A percentile compares a stretch with the other conserved stretches of the same genome.
Conservation (phyloP, 306 rosid genomes). For the Delonix regia region DNA sequence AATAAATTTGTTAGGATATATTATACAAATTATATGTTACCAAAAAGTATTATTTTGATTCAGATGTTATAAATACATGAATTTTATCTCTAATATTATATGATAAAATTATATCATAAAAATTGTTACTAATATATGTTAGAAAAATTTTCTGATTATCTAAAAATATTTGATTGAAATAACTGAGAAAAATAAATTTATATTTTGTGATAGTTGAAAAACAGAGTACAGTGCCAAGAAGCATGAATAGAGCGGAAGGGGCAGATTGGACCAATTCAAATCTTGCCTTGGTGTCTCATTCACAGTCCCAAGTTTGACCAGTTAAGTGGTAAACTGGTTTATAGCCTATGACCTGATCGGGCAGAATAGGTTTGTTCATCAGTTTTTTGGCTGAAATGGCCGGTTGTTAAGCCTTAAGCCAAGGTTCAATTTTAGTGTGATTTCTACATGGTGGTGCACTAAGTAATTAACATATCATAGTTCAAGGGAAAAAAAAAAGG, state of each 20-base stretch:
- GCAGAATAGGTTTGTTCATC: not conserved
- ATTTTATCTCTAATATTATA: not conserved
- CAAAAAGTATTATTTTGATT: too few species aligned
- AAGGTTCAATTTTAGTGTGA: not conserved
- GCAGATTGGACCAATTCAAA: not conserved
- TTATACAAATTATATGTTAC: not conserved
- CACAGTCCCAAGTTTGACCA: not conserved
- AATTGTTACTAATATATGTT: not conserved
- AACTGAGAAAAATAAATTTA: not conserved
- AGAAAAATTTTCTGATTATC: not conserved
- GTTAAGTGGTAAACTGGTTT: not conserved
- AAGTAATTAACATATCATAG: not conserved
- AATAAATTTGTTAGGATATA: not conserved
- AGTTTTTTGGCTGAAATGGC: not conserved
- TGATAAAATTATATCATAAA: not conserved
- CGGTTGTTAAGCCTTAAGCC: too few species aligned
- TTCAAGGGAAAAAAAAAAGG: not conserved
- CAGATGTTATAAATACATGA: not conserved
- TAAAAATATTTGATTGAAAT: not conserved
- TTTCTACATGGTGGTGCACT: constrained; percentile 7
- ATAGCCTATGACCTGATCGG: not conserved
- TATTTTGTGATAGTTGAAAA: not conserved
- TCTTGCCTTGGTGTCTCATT: too few species aligned
- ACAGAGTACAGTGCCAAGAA: not conserved
- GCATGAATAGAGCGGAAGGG: not conserved